These are phyloP conservation scores for Populus deltoides DNA, from an alignment of 345 rosid species.

Conservation along the genomic window DNA sequence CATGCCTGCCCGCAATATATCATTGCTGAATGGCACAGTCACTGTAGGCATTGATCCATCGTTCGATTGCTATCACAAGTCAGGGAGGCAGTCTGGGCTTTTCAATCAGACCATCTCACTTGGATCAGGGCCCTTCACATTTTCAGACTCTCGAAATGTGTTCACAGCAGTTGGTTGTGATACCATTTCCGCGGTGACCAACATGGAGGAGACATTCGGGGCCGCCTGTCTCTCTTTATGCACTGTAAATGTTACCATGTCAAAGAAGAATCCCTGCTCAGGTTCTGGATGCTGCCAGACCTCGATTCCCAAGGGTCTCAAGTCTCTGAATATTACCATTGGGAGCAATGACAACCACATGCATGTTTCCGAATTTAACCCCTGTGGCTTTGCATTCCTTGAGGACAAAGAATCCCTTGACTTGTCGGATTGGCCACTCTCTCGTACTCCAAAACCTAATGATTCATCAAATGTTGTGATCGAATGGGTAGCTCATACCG, in stretches of 20 bases:
- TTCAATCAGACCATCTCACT: too few species aligned
- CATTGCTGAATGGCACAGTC: neutral
- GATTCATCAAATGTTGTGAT: neutral
- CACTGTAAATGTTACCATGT: neutral
- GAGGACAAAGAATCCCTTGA: slow-evolving; percentile 3
- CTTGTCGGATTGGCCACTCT: neutral
- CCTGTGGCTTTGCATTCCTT: slow-evolving; percentile 13
- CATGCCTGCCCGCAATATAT: neutral
- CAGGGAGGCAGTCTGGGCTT: accelerated
- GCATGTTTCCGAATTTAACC: slow-evolving; percentile 2
- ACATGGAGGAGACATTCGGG: neutral
- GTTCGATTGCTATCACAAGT: too few species aligned
- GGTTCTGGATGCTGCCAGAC: slow-evolving; percentile 32
- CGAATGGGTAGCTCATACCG: slow-evolving; percentile 12
- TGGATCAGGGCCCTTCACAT: neutral
- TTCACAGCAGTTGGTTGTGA: slow-evolving; percentile 29
- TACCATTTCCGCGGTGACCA: neutral
- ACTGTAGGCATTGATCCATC: too few species aligned
- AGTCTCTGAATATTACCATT: neutral
- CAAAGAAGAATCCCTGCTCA: slow-evolving; percentile 10
- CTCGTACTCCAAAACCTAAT: neutral
- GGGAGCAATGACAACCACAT: neutral
- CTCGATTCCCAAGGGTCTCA: slow-evolving; percentile 9
- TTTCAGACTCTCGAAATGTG: slow-evolving; percentile 22
- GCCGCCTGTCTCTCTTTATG: slow-evolving; percentile 17